Evolutionary conservation across 73 alveolate genomes (phyloP).

Genomic region (Paramecium sonneborni): DNA sequence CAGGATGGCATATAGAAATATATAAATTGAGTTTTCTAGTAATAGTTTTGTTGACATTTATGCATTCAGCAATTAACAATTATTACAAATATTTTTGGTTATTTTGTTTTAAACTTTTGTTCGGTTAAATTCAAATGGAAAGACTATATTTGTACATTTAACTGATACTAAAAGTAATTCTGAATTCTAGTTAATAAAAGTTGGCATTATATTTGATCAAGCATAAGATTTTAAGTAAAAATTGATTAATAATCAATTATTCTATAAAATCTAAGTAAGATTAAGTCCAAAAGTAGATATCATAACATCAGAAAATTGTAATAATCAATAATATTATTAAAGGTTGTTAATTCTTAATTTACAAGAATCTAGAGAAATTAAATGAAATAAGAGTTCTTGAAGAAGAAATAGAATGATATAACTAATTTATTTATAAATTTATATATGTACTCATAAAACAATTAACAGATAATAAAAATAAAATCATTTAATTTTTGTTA

Average conservation of each 20-base stretch:
- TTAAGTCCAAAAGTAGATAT: background rate
- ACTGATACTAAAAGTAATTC: background rate
- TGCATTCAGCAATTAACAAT: background rate
- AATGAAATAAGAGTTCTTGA: slow-evolving; percentile 12
- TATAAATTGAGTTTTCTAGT: background rate
- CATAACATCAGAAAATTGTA: background rate
- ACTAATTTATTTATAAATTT: slow-evolving; percentile 20
- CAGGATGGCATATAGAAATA: background rate
- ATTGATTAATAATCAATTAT: slow-evolving; percentile 8
- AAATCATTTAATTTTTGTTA: background rate
- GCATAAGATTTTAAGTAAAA: background rate
- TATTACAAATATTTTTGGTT: background rate
- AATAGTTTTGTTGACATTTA: background rate
- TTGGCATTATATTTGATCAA: background rate
- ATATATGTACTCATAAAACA: too few species aligned
- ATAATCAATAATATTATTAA: background rate
- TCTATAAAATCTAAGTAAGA: slow-evolving; percentile 37
- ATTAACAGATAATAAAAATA: too few species aligned
- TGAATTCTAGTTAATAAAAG: background rate
- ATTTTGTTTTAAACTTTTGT: slow-evolving; percentile 1
- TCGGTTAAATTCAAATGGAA: background rate
- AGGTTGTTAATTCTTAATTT: background rate
- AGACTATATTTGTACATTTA: background rate
- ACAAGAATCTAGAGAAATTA: background rate
- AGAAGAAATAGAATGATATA: slow-evolving; percentile 44